Evolutionary conservation across 257 asterid genomes (phyloP).

Genomic region (Petunia secreta): DNA sequence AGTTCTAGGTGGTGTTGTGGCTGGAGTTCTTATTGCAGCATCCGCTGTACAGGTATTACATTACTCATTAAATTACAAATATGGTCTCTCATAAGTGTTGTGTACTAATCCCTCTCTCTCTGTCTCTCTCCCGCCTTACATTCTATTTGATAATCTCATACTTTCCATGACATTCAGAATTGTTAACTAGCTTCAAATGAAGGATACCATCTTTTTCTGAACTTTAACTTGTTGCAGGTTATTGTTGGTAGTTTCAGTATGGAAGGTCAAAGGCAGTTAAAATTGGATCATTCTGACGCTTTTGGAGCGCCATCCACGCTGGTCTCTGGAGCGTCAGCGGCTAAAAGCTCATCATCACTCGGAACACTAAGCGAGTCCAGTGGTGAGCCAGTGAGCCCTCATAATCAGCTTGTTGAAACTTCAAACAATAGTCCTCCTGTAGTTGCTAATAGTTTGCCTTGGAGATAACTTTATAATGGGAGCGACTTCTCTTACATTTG

Average conservation of each 20-base stretch:
- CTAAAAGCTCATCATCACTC: constrained; percentile 30
- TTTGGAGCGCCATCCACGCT: constrained; percentile 4
- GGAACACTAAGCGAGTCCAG: constrained; percentile 33
- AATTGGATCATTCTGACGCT: constrained; percentile 17
- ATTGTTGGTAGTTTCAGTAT: constrained; percentile 28
- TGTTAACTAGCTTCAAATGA: too few species aligned
- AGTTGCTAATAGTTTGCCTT: constrained; percentile 20
- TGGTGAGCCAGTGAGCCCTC: constrained; percentile 34
- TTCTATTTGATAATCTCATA: background rate
- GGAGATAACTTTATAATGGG: constrained; percentile 18
- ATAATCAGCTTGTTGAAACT: constrained; percentile 28
- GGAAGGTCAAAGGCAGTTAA: constrained; percentile 22
- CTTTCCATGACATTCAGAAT: background rate
- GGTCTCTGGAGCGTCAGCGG: constrained; percentile 26
- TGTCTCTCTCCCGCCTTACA: background rate
- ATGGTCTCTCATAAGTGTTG: background rate
- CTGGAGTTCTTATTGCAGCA: constrained; percentile 33
- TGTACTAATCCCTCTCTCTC: background rate
- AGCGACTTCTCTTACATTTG: background rate
- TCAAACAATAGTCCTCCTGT: constrained; percentile 11
- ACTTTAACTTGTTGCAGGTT: constrained; percentile 22
- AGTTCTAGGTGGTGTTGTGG: constrained; percentile 33
- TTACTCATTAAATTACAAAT: background rate
- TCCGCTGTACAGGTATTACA: constrained; percentile 32
- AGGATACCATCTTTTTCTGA: constrained; percentile 7